These are phyloP conservation scores for Pythium pyrilobum DNA, from an alignment of 352 stramenopile genomes.

Conservation along the genomic window DNA sequence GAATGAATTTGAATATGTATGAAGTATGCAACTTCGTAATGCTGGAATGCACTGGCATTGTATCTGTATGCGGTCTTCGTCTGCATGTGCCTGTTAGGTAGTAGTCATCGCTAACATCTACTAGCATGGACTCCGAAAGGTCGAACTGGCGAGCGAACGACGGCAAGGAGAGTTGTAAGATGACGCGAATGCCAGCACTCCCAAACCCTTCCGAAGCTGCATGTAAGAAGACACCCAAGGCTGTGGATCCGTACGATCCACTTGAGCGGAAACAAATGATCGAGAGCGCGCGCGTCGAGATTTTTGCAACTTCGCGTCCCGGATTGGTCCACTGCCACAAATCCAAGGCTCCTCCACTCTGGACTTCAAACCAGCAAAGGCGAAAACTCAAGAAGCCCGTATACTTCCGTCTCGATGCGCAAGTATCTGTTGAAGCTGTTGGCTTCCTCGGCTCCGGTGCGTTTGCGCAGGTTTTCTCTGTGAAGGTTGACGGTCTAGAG, in stretches of 20 bases:
- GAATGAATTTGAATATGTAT: constrained; percentile 9
- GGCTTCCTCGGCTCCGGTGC: constrained; percentile 64
- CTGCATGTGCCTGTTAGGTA: background rate
- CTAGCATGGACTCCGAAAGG: too few relatives aligned
- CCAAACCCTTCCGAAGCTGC: background rate
- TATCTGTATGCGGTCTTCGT: too few relatives aligned
- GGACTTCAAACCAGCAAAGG: constrained; percentile 34
- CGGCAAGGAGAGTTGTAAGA: too few relatives aligned
- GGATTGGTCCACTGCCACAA: constrained; percentile 51
- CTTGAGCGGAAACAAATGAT: constrained; percentile 47
- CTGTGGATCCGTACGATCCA: constrained; percentile 52
- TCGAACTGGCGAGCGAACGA: too few relatives aligned
- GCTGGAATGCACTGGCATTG: too few relatives aligned
- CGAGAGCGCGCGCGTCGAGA: constrained; percentile 29
- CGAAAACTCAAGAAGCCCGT: constrained; percentile 57
- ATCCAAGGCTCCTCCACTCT: constrained; percentile 38
- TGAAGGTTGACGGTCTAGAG: constrained; percentile 24
- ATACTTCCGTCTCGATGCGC: constrained; percentile 26
- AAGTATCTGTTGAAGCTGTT: constrained; percentile 34
- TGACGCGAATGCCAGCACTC: background rate
- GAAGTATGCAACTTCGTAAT: background rate
- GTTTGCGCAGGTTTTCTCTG: constrained; percentile 74
- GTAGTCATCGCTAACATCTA: too few relatives aligned
- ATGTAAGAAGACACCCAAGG: background rate
- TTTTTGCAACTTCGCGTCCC: constrained; percentile 36